Evolutionary conservation across 2,329 filamentous ascomycete species (phyloP).

Genomic region (Teratosphaeria zuluensis): DNA sequence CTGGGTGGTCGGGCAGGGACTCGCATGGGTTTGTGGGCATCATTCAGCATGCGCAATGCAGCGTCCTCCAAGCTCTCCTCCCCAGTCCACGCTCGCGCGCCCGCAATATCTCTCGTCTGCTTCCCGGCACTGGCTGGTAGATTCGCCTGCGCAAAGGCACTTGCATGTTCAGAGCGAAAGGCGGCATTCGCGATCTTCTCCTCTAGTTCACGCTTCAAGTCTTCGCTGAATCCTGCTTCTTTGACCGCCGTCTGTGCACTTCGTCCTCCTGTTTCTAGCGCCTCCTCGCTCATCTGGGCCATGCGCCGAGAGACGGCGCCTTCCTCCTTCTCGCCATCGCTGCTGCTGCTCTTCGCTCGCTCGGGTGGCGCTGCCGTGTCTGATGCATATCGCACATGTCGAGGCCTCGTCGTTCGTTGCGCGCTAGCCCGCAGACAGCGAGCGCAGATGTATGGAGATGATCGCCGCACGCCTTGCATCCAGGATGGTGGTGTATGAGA

Average conservation of each 20-base stretch:
- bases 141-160: slow-evolving; percentile 43
- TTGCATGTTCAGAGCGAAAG: slow-evolving; percentile 44
- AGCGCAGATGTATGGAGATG: slow-evolving; percentile 25
- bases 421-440: slow-evolving; percentile 30
- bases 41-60: slow-evolving; percentile 67
- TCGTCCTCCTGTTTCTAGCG: slow-evolving; percentile 45
- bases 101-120: slow-evolving; percentile 59
- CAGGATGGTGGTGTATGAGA: slow-evolving; percentile 1
- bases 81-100: slow-evolving; percentile 66
- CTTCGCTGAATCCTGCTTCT: slow-evolving; percentile 53
- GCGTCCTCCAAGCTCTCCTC: slow-evolving; percentile 64
- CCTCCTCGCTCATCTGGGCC: slow-evolving; percentile 51
- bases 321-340: slow-evolving; percentile 26
- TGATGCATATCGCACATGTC: slow-evolving; percentile 10
- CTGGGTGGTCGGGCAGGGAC: slow-evolving; percentile 29
- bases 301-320: slow-evolving; percentile 51
- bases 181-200: slow-evolving; percentile 48
- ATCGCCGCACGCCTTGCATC: slow-evolving; percentile 7
- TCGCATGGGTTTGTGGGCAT: slow-evolving; percentile 49
- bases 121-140: slow-evolving; percentile 54
- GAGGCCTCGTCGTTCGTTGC: slow-evolving; percentile 1
- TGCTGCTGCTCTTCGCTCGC: background rate
- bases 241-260: slow-evolving; percentile 48
- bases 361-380: slow-evolving; percentile 10
- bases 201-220: slow-evolving; percentile 48